Evolutionary conservation across 768 basidiomycete genomes (phyloP), one percentile per base, ranked within the genome.

Genomic region (Trametes sanguinea): DNA sequence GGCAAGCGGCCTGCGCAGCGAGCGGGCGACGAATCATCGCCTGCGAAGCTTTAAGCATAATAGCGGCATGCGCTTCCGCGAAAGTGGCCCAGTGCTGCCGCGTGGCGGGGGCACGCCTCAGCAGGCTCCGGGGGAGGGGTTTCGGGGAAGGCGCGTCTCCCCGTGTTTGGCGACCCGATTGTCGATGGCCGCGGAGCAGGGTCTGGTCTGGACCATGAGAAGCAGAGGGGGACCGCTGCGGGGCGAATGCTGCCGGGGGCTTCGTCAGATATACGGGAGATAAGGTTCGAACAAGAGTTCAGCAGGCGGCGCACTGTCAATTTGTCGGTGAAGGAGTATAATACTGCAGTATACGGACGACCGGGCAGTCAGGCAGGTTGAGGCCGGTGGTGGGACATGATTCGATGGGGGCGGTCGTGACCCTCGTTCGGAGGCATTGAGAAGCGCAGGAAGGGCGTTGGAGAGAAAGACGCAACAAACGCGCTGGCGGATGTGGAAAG

Each of bases 41-140:
- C 53, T 58, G 52, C 62, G 62, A 63, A 59, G 62, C 62, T 63
- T 63, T 63, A 63, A 57, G 62, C 62, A 63, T 57, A 33, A 39
- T 53, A 9, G 57, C 48, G 56, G 51, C 13, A 48, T 58, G 55
- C 30, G 62, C 62, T 63, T 57, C 62, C 57, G 62, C 62, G 56
- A 63, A 43, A 63, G 39, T 54, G 55, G 46, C 9, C 27, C 35
- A 37, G 35, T 37, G 35, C 35, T 50, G 55, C 50, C 46, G 56
- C 62, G 45, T 63, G 56, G 57, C 47, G n/a, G 54, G 44, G 54
- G 33, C 17, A 0, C 29, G 16, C 55, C 33, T 42, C 37, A 39
- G 17, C 35, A 37, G 6, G 35, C 35, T 37, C 11, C 35, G 35
- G 33, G 17, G 16, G 48, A 39, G 30, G 50, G 30, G 32, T 35